These are phyloP conservation scores for Gastrodia elata DNA, from an alignment of 106 monocot genomes.

Conservation along the genomic window DNA sequence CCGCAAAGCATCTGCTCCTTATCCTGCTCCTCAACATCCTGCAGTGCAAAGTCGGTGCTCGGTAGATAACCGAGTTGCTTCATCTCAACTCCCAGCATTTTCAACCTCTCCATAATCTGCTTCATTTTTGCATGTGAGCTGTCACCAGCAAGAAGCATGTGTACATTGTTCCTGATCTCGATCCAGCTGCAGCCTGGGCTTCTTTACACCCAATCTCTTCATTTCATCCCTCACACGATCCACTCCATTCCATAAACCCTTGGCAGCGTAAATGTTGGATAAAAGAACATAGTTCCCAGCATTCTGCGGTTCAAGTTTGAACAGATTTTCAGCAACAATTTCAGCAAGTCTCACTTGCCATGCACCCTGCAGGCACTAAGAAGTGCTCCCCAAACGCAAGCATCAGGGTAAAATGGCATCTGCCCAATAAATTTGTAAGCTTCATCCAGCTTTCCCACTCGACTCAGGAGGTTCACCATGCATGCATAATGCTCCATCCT, in stretches of 20 bases:
- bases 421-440: slow-evolving; percentile 42
- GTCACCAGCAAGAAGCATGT: slow-evolving; percentile 68
- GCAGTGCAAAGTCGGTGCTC: slow-evolving; percentile 54
- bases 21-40: slow-evolving; percentile 89
- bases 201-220: slow-evolving; percentile 56
- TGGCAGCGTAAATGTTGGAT: slow-evolving; percentile 70
- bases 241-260: slow-evolving; percentile 48
- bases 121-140: slow-evolving; percentile 49
- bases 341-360: slow-evolving; percentile 50
- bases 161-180: slow-evolving; percentile 61
- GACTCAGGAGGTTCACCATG: slow-evolving; percentile 63
- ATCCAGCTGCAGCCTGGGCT: slow-evolving; percentile 79
- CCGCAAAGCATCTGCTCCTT: slow-evolving; percentile 81
- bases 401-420: slow-evolving; percentile 59
- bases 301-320: slow-evolving; percentile 62
- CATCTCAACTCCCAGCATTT: slow-evolving; percentile 48
- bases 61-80: slow-evolving; percentile 44
- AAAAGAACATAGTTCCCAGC: slow-evolving; percentile 76
- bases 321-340: slow-evolving; percentile 62
- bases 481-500: slow-evolving; percentile 80
- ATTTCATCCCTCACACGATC: slow-evolving; percentile 42
- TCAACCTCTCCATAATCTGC: slow-evolving; percentile 42
- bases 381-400: slow-evolving; percentile 78
- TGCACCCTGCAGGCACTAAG: slow-evolving; percentile 64
- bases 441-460: slow-evolving; percentile 49